These are phyloP conservation scores for Russula abietina DNA, from an alignment of 768 basidiomycete species.

Conservation along the genomic window DNA sequence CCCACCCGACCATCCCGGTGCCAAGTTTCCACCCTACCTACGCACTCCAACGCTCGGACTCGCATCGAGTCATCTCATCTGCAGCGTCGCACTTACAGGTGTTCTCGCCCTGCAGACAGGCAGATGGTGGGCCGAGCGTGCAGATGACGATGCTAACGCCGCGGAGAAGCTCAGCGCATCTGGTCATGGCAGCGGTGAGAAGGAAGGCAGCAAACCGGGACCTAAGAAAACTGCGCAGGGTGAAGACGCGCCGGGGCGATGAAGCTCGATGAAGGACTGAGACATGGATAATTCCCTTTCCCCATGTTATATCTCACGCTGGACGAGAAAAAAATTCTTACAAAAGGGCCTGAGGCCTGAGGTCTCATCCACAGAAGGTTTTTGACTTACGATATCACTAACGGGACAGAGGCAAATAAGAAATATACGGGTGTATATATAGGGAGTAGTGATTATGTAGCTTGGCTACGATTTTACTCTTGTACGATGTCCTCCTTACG, in stretches of 20 bases:
- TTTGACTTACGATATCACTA: background rate
- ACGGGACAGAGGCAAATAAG: background rate
- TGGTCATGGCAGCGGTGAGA: conserved; percentile 1
- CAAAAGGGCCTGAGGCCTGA: background rate
- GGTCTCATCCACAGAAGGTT: background rate
- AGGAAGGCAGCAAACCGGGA: background rate
- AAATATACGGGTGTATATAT: conserved; percentile 8
- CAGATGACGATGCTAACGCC: conserved; percentile 47
- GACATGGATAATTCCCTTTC: background rate
- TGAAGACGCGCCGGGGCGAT: background rate
- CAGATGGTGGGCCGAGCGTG: conserved; percentile 77
- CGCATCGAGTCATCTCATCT: conserved; percentile 78
- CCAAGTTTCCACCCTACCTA: conserved; percentile 58
- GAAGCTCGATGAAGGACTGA: background rate
- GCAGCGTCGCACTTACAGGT: conserved; percentile 84
- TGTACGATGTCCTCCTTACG: conserved; percentile 95
- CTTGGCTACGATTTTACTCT: conserved; percentile 35
- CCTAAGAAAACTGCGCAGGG: background rate
- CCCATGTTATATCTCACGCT: background rate
- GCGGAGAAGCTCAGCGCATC: conserved; percentile 31
- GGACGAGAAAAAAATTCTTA: background rate
- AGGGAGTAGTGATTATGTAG: conserved; percentile 12
- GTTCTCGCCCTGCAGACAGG: conserved; percentile 78
- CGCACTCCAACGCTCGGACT: conserved; percentile 66
- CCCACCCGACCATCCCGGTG: conserved; percentile 35